Evolutionary conservation across 495 filamentous ascomycete species (phyloP).

Genomic region (Daldinia vernicosa): DNA sequence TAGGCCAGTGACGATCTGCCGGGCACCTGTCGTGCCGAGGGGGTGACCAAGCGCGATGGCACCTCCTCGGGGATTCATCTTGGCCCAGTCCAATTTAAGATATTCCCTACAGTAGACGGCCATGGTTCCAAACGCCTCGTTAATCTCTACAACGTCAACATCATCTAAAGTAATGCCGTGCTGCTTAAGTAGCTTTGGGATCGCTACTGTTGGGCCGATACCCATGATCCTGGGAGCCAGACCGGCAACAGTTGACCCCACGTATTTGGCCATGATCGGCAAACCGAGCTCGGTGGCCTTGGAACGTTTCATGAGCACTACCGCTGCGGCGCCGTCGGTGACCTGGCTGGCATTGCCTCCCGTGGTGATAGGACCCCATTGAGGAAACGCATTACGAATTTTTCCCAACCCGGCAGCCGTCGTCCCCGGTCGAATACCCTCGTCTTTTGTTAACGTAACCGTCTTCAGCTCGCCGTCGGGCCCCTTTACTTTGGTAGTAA

Average conservation of each 20-base stretch:
- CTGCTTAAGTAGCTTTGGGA: conserved; percentile 90
- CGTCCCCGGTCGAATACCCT: conserved; percentile 89
- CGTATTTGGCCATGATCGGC: conserved; percentile 94
- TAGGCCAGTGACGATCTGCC: conserved; percentile 85
- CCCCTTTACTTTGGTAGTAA: conserved; percentile 82
- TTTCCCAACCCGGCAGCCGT: conserved; percentile 83
- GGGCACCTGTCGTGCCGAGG: conserved; percentile 78
- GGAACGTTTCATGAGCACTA: conserved; percentile 93
- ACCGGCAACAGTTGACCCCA: conserved; percentile 88
- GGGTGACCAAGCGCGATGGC: conserved; percentile 84
- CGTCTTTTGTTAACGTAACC: conserved; percentile 82
- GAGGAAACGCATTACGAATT: conserved; percentile 89
- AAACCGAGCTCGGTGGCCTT: conserved; percentile 87
- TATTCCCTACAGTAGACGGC: conserved; percentile 88
- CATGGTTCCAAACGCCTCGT: conserved; percentile 98
- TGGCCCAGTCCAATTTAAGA: conserved; percentile 78
- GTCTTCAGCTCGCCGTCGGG: conserved; percentile 79
- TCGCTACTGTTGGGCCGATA: conserved; percentile 91
- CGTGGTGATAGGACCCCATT: conserved; percentile 86
- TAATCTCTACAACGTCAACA: conserved; percentile 90
- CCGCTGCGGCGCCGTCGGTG: conserved; percentile 91
- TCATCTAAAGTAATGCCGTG: conserved; percentile 82
- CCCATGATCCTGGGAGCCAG: conserved; percentile 95
- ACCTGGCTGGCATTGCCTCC: conserved; percentile 97
- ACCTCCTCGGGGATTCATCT: conserved; percentile 89